Conservation (phyloP, 371 early-diverging fungal genomes). For the Mucor mucedo region DNA sequence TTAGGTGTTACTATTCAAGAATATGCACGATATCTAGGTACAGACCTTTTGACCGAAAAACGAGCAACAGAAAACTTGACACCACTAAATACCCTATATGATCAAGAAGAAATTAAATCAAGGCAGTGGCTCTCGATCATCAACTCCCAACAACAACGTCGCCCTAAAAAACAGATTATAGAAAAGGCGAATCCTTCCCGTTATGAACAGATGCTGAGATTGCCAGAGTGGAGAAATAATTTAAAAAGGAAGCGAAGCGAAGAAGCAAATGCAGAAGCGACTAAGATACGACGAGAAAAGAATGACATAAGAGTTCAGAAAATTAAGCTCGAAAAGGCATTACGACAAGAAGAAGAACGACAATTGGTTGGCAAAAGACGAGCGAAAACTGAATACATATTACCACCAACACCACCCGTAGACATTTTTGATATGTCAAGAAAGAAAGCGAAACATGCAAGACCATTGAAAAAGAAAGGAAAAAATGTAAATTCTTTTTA, state of each 20-base stretch:
- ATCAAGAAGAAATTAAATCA: background rate
- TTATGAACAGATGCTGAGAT: background rate
- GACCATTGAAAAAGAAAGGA: background rate
- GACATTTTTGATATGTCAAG: background rate
- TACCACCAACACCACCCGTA: background rate
- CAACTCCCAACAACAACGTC: background rate
- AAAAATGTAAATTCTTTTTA: background rate
- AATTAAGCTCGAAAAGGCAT: background rate
- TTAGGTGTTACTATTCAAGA: conserved; percentile 18
- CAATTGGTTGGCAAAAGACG: background rate
- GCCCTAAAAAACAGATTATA: background rate
- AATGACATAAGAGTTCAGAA: background rate
- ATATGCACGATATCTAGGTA: conserved; percentile 3
- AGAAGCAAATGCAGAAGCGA: background rate
- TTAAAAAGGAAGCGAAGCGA: background rate
- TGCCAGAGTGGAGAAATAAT: background rate
- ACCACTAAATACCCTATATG: background rate
- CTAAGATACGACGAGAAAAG: conserved; percentile 1
- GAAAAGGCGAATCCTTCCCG: background rate
- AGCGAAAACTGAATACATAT: background rate
- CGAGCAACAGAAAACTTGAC: background rate
- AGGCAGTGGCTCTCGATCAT: background rate
- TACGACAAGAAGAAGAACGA: background rate
- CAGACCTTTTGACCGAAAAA: conserved; percentile 4
- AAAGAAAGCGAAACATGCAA: background rate